phyloP scores from a whole-genome alignment of 2,329 filamentous ascomycete species.

The Pezicula neosporulosa region DNA sequence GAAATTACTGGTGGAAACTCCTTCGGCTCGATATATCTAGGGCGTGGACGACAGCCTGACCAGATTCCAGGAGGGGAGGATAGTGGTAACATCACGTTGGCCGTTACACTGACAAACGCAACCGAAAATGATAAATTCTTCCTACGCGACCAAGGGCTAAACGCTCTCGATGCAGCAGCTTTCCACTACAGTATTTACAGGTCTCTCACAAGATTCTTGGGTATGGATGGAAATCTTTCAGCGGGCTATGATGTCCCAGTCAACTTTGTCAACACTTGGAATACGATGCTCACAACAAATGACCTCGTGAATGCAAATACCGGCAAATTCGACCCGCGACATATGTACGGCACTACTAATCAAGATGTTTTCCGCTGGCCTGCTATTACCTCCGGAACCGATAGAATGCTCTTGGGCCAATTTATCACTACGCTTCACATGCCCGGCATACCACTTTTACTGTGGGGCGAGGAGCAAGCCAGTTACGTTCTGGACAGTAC shows the following conservation, averaged over 20 bases:
- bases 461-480: constrained; percentile 65
- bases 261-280: constrained; percentile 51
- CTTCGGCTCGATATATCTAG: constrained; percentile 58
- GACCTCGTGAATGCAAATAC: constrained; percentile 59
- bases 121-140: constrained; percentile 39
- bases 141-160: constrained; percentile 47
- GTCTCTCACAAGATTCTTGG: constrained; percentile 57
- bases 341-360: constrained; percentile 62
- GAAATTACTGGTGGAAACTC: constrained; percentile 62
- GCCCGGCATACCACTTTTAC: constrained; percentile 56
- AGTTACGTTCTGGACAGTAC: constrained; percentile 63
- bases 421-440: constrained; percentile 57
- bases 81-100: constrained; percentile 39
- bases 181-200: constrained; percentile 65
- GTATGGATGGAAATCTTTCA: constrained; percentile 50
- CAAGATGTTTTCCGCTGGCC: constrained; percentile 67
- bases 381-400: constrained; percentile 50
- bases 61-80: constrained; percentile 33
- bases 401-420: constrained; percentile 52
- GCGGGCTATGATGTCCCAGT: constrained; percentile 49
- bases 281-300: constrained; percentile 52
- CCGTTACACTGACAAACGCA: constrained; percentile 43
- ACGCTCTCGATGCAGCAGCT: constrained; percentile 55
- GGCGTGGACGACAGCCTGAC: constrained; percentile 54
- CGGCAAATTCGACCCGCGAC: constrained; percentile 58